Evolutionary conservation across 164 flowering plant genomes (phyloP), one percentile per base, ranked within the genome.

Genomic region (Vitis cinerea): DNA sequence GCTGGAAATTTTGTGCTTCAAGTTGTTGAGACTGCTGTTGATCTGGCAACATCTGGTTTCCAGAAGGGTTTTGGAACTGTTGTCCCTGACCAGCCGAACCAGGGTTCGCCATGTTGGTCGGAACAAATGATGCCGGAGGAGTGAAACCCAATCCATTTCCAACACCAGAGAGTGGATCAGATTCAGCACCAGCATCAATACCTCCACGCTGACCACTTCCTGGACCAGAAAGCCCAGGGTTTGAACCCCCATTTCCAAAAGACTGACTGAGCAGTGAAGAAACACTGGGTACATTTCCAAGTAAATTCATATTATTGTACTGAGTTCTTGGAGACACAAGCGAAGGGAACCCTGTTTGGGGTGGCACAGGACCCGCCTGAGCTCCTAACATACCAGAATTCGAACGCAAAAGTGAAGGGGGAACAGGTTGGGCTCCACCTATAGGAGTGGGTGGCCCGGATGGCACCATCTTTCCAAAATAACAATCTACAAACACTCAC

Each of bases 181-280:
- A 73, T 77, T 92, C 97, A 3, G 92, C 89, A 49, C 94, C 97
- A 19, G 78, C 71, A 66, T 87, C 93, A 23, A 88, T 78, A 48
- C 74, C 73, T 56, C 89, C 91, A 17, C 87, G 86, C 72, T 86
- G 92, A 51, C 79, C 79, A 71, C 75, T 84, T 11, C 88, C 92
- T 7, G 87, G 80, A 50, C 82, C 88, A 58, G 92, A 74, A 72
- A 87, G 80, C 66, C 83, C 90, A 13, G 89, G 58, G 71, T 68
- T 88, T 2, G 88, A 78, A 65, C 77, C 89, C 54, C 92, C 93
- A 81, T 88, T 91, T 17, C 85, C 92, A 81, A 84, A 91, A 48
- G 95, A 84, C 72, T 90, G 97, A 67, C 77, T 84, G 9, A 90
- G 86, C 19, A 90, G 84, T 61, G 97, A 86, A 4, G 93, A 80